Base-by-base conservation (phyloP, 192 early-diverging fungal genomes). In the Backusella luteola region DNA sequence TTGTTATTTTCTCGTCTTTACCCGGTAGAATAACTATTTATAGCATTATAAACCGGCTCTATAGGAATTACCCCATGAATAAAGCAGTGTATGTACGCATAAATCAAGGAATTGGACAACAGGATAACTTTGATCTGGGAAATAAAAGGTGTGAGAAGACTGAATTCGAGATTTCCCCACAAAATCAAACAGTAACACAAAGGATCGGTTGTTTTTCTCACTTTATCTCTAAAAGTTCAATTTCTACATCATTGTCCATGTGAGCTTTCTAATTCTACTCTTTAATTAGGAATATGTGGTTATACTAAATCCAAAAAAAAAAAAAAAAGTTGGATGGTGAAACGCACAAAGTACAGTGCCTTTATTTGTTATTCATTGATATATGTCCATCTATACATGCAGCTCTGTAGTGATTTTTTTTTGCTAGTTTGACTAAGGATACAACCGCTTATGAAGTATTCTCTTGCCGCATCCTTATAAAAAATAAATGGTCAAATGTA, bases 191-290 rank as follows among this genome's bases (percentile, higher is more conserved):
- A 12, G 23, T 63, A 29, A n/a, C n/a, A 63, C 56, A 26, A 63
- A 63, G 56, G 23, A 63, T 63, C 56, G 56, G 56, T 63, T 63
- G 26, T 29, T 63, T 63, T 63, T 63, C 56, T 63, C 56, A 63
- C 56, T 63, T 63, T 63, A 63, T 63, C 56, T 63, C 56, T 12
- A 63, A 63, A 63, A 23, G 56, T 63, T 63, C 56, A 63, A 63
- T 63, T 63, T 63, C 56, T 63, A 29, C 56, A 63, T 29, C 56
- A 63, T 63, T 29, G 23, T 23, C 53, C 53, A 63, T 29, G 56
- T 63, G 21, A 63, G 56, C 4, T 14, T 63, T 63, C 11, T 9
- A 63, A 29, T 63, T 63, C 19, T 5, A 26, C 29, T 63, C 4
- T 63, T 63, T 29, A 29, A 63, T 29, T 63, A 63, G 23, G 23